These are phyloP conservation scores for Allodekkera sacchari DNA, from an alignment of 805 yeast genomes.

Conservation along the genomic window DNA sequence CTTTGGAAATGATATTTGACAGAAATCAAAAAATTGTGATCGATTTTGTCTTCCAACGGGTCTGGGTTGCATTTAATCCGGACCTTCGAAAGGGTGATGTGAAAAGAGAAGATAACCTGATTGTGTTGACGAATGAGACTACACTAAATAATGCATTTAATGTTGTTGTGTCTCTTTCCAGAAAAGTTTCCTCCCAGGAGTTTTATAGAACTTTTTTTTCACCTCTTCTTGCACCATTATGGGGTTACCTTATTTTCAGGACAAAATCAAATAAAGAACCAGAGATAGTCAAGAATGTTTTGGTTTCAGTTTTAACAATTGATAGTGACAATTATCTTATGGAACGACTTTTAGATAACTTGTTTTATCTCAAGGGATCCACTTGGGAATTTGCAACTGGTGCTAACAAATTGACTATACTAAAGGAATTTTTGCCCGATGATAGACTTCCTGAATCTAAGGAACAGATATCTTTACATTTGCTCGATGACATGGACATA, in stretches of 20 bases:
- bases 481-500: slow-evolving; percentile 5
- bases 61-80: slow-evolving; percentile 42
- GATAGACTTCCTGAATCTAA: slow-evolving; percentile 2
- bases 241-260: slow-evolving; percentile 38
- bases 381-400: slow-evolving; percentile 37
- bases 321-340: slow-evolving; percentile 11
- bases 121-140: slow-evolving; percentile 35
- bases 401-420: slow-evolving; percentile 25
- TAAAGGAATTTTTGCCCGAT: slow-evolving; percentile 14
- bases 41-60: slow-evolving; percentile 49
- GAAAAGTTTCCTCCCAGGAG: slow-evolving; percentile 28
- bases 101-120: slow-evolving; percentile 6
- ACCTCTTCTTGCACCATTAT: slow-evolving; percentile 24
- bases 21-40: slow-evolving; percentile 40
- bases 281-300: slow-evolving; percentile 28
- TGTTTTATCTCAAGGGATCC: slow-evolving; percentile 21
- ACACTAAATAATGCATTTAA: slow-evolving; percentile 55
- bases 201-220: slow-evolving; percentile 26
- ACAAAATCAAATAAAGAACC: slow-evolving; percentile 22
- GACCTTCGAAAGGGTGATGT: neutral
- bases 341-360: slow-evolving; percentile 9
- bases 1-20: slow-evolving; percentile 42
- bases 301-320: slow-evolving; percentile 24
- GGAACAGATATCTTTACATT: slow-evolving; percentile 4
- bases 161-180: slow-evolving; percentile 55